Evolutionary conservation across 1,284 basidiomycete genomes (phyloP).

Genomic region (Wallemia hederae): DNA sequence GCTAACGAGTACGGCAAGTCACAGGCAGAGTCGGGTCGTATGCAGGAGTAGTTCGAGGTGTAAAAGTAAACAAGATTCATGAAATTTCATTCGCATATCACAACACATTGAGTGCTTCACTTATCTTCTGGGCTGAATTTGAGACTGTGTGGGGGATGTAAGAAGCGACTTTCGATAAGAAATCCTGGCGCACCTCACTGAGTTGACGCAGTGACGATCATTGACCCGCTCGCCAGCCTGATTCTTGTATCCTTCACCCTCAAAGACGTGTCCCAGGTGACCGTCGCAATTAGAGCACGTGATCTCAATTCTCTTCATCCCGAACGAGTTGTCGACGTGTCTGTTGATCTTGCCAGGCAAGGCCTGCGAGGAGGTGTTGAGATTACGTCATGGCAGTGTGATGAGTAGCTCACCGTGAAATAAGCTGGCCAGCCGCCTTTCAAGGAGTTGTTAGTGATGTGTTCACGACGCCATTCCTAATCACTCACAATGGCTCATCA

Average conservation of each 20-base stretch:
- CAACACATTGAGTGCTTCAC: not conserved
- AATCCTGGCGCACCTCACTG: not conserved
- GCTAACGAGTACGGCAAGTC: slow-evolving; percentile 67
- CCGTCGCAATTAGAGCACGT: slow-evolving; percentile 18
- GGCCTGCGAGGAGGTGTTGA: not conserved
- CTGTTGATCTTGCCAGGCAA: slow-evolving; percentile 12
- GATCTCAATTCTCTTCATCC: slow-evolving; percentile 18
- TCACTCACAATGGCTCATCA: not conserved
- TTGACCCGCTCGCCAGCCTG: not conserved
- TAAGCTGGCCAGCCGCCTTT: not conserved
- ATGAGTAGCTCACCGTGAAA: slow-evolving; percentile 7
- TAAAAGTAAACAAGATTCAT: not conserved
- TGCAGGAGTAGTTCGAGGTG: slow-evolving; percentile 27
- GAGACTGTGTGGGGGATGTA: not conserved
- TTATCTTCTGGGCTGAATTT: not conserved
- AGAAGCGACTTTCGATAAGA: not conserved
- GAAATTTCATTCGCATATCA: not conserved
- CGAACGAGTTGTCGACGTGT: slow-evolving; percentile 16
- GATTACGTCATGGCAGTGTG: not conserved
- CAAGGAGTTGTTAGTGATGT: not conserved
- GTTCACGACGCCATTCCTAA: not conserved
- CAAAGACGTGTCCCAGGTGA: slow-evolving; percentile 18
- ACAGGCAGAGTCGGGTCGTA: slow-evolving; percentile 43
- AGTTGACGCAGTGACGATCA: not conserved
- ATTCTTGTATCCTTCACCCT: slow-evolving; percentile 7